Percentiles rank a stretch among this genome's conserved stretches.
phyloP scores from a whole-genome alignment of 1,139 yeast genomes.

The Kodamaea plutei region DNA sequence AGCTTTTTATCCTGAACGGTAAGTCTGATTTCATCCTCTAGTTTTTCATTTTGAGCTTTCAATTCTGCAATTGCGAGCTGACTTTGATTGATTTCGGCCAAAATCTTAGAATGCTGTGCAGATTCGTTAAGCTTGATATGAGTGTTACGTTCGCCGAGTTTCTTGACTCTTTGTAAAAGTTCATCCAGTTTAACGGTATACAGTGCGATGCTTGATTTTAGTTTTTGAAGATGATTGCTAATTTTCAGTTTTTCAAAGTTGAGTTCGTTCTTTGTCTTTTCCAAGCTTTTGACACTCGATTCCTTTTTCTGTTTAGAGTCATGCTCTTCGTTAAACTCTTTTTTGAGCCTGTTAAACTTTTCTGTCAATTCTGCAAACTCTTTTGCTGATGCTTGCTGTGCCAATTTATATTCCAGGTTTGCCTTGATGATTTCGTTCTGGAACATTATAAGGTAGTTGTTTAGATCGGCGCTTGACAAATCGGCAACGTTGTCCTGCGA shows the following conservation, averaged over 20 bases:
- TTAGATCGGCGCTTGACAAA: slow-evolving; percentile 12
- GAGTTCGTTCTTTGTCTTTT: slow-evolving; percentile 28
- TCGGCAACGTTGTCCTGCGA: slow-evolving; percentile 8
- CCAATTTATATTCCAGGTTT: slow-evolving; percentile 22
- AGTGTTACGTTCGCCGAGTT: slow-evolving; percentile 23
- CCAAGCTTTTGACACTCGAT: slow-evolving; percentile 30
- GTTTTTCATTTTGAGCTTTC: slow-evolving; percentile 19
- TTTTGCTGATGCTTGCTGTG: slow-evolving; percentile 16
- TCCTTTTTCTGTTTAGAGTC: slow-evolving; percentile 30
- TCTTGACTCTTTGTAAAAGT: slow-evolving; percentile 20
- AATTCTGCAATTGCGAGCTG: slow-evolving; percentile 12
- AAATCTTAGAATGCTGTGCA: slow-evolving; percentile 20
- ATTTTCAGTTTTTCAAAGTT: slow-evolving; percentile 33
- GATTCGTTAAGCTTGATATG: slow-evolving; percentile 19
- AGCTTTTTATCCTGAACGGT: slow-evolving; percentile 27
- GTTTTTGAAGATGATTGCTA: slow-evolving; percentile 22
- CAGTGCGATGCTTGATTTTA: slow-evolving; percentile 19
- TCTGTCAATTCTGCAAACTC: slow-evolving; percentile 24
- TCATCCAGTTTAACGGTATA: slow-evolving; percentile 21
- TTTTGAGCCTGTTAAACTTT: slow-evolving; percentile 19
- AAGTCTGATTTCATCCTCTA: slow-evolving; percentile 15
- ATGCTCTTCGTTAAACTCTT: slow-evolving; percentile 31
- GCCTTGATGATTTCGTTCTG: slow-evolving; percentile 29
- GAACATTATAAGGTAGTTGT: slow-evolving; percentile 21
- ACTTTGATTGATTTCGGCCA: slow-evolving; percentile 13